Evolutionary conservation across 2,329 filamentous ascomycete species (phyloP).

Genomic region (Trichocomaceae sp.): DNA sequence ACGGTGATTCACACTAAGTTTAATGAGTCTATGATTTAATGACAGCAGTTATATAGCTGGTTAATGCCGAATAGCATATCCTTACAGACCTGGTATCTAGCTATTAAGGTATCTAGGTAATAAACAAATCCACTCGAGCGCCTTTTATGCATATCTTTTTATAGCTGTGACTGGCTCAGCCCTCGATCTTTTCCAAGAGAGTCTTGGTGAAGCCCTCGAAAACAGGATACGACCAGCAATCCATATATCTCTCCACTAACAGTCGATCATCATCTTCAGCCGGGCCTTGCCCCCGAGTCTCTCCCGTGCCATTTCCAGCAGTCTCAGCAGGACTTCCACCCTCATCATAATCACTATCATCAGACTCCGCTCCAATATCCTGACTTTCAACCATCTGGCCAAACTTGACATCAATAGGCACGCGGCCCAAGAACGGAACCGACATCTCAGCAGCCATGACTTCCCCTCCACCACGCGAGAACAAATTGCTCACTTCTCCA

Average conservation of each 20-base stretch:
- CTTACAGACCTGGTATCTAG: not conserved
- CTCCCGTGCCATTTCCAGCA: conserved; percentile 1
- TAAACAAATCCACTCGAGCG: not conserved
- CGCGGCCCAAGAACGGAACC: conserved; percentile 74
- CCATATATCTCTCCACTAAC: conserved; percentile 39
- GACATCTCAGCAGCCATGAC: conserved; percentile 82
- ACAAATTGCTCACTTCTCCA: conserved; percentile 84
- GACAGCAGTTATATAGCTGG: not conserved
- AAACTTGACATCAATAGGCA: conserved; percentile 92
- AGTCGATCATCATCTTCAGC: conserved; percentile 24
- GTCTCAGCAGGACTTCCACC: conserved; percentile 7
- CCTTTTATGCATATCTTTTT: conserved; percentile 5
- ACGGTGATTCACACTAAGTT: not conserved
- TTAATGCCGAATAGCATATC: not conserved
- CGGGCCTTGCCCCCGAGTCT: not conserved
- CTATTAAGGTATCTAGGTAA: not conserved
- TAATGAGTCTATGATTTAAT: not conserved
- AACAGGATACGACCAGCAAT: conserved; percentile 37
- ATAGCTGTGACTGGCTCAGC: not conserved
- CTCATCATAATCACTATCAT: conserved; percentile 20
- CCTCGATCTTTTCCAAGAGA: conserved; percentile 24
- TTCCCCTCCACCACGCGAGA: conserved; percentile 82
- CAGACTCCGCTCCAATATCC: conserved; percentile 21
- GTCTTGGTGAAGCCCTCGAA: conserved; percentile 38
- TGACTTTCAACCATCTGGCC: conserved; percentile 71